Evolutionary conservation across 768 basidiomycete species (phyloP).

Genomic region (Russula vinacea): DNA sequence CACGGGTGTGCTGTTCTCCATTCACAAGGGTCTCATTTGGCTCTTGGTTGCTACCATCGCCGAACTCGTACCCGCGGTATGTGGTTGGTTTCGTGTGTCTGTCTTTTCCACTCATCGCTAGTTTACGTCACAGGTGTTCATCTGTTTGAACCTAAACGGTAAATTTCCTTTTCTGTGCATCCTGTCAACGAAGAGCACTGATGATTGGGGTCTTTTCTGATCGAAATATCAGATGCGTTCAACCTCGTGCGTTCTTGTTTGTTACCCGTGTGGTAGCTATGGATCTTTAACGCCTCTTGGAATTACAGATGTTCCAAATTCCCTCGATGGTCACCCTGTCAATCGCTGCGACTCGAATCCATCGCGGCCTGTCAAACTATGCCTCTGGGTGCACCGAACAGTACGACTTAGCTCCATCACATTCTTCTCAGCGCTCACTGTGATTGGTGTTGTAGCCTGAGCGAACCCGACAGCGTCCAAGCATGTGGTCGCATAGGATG

Average conservation of each 20-base stretch:
- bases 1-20: too few relatives aligned
- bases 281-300: background rate
- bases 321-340: background rate
- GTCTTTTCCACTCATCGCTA: background rate
- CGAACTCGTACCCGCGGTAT: background rate
- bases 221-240: background rate
- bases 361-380: background rate
- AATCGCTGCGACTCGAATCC: slow-evolving; percentile 3
- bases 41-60: background rate
- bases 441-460: background rate
- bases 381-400: background rate
- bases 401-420: background rate
- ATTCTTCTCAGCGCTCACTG: background rate
- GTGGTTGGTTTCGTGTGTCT: background rate
- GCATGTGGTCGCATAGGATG: background rate
- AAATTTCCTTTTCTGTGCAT: background rate
- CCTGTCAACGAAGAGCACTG: background rate
- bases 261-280: background rate
- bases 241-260: background rate
- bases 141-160: slow-evolving; percentile 5
- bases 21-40: slow-evolving; percentile 6
- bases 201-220: background rate
- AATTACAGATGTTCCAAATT: background rate
- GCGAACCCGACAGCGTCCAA: background rate
- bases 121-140: slow-evolving; percentile 1